phyloP scores from a whole-genome alignment of 108 stramenopile species.

The Nitzschia sp. region DNA sequence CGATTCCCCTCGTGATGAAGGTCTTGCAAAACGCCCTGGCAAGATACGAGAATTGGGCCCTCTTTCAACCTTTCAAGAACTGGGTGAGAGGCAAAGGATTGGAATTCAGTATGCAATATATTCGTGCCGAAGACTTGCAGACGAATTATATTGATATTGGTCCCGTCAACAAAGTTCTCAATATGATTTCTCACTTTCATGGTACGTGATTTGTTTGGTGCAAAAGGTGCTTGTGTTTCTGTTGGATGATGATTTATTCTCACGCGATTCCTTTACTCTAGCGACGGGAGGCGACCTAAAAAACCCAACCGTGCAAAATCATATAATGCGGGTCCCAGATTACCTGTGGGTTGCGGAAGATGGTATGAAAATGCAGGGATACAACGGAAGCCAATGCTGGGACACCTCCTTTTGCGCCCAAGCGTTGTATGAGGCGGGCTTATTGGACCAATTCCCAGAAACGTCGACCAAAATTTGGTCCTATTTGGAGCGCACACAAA shows the following conservation, averaged over 20 bases:
- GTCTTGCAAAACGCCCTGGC: constrained; percentile 79
- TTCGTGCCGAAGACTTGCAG: constrained; percentile 95
- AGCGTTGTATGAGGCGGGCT: constrained; percentile 82
- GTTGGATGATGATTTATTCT: background rate
- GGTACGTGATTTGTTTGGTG: constrained; percentile 29
- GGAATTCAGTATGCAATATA: constrained; percentile 82
- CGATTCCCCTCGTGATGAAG: constrained; percentile 86
- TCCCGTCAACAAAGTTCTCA: constrained; percentile 97
- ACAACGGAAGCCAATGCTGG: constrained; percentile 98
- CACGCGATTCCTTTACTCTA: constrained; percentile 5
- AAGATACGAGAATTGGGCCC: constrained; percentile 76
- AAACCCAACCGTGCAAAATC: constrained; percentile 63
- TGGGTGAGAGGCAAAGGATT: constrained; percentile 67
- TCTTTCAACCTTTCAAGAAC: constrained; percentile 72
- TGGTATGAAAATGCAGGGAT: constrained; percentile 99
- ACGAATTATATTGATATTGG: constrained; percentile 96
- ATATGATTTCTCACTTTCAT: constrained; percentile 88
- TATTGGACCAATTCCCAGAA: constrained; percentile 80
- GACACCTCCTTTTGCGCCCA: constrained; percentile 97
- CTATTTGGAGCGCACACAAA: constrained; percentile 86
- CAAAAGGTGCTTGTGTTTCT: too few species aligned
- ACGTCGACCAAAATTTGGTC: constrained; percentile 67
- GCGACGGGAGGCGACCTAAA: constrained; percentile 56
- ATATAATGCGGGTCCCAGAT: constrained; percentile 90
- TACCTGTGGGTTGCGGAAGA: constrained; percentile 99